Base-by-base conservation (phyloP, 1,284 basidiomycete genomes). In the Rhodotorula sp. region DNA sequence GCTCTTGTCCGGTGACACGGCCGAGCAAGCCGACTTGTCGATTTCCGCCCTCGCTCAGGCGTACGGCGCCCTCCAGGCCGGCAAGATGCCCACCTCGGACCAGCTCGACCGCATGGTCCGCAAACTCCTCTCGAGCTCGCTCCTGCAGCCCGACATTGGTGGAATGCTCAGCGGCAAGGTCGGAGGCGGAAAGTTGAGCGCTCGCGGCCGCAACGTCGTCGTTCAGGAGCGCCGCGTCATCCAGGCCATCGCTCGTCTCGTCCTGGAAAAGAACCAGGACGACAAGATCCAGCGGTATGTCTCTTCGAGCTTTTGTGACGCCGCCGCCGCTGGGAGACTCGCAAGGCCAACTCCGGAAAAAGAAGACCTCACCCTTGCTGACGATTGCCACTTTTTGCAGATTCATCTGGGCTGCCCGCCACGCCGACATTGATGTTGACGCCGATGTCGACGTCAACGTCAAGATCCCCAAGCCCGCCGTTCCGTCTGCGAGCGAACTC, bases 201-300 rank as follows among this genome's bases (percentile, higher is more conserved):
- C 72, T 6, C 78, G 81, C 43, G 83, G 83, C 12, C 73, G 79
- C 31, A 67, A 79, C 54, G 78, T 83, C 29, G 71, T 83, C 52
- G 76, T 80, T 23, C 76, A 81, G 46, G 62, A 77, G 67, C 78
- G 81, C 54, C 72, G 65, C n/a, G 81, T 83, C 10, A 61, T 83
- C 46, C 69, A 75, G 58, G 77, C 79, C 16, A 58, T 80, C 67
- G 78, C 80, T 57, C 68, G 75, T 1, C 80, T 82, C 76, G 81
- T 80, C 51, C 76, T 82, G 34, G 80, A 79, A 62, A 83, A 83
- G 80, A 83, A 83, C 74, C 78, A 70, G 46, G 79, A 80, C 57
- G 77, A 80, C 78, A 79, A 80, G 69, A 43, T 60, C 21, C 70
- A 71, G 54, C 47, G 57, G 72, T 69, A 20, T 21, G 64, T 46